These are phyloP conservation scores for Sideroxylon spinosum DNA, from an alignment of 179 eudicot genomes.

Conservation along the genomic window DNA sequence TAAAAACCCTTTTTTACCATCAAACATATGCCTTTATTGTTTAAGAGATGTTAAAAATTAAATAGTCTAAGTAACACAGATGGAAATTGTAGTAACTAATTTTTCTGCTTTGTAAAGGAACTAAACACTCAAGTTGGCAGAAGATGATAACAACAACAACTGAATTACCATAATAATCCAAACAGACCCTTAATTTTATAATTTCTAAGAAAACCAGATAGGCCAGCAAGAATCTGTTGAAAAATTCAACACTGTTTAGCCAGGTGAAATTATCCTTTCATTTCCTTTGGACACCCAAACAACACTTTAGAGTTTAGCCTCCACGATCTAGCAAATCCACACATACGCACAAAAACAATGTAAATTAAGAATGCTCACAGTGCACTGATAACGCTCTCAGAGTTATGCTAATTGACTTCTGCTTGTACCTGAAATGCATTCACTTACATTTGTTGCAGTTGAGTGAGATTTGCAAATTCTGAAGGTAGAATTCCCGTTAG, in stretches of 20 bases:
- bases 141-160: background rate
- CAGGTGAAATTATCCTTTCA: background rate
- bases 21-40: too few relatives aligned
- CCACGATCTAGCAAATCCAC: background rate
- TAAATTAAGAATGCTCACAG: background rate
- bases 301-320: background rate
- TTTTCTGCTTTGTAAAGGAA: background rate
- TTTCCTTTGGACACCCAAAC: background rate
- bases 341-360: background rate
- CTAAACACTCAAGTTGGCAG: background rate
- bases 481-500: constrained; percentile 57
- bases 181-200: background rate
- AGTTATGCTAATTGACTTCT: background rate
- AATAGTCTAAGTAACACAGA: too few relatives aligned
- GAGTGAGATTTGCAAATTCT: constrained; percentile 51
- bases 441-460: constrained; percentile 53
- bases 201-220: background rate
- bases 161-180: background rate
- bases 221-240: background rate
- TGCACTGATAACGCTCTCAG: background rate
- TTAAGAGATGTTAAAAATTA: too few relatives aligned
- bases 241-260: background rate
- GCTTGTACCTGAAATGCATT: background rate
- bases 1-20: too few relatives aligned
- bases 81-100: background rate